These are phyloP conservation scores for Xylaria sp. DNA, from an alignment of 2,329 filamentous ascomycete genomes.

Conservation along the genomic window DNA sequence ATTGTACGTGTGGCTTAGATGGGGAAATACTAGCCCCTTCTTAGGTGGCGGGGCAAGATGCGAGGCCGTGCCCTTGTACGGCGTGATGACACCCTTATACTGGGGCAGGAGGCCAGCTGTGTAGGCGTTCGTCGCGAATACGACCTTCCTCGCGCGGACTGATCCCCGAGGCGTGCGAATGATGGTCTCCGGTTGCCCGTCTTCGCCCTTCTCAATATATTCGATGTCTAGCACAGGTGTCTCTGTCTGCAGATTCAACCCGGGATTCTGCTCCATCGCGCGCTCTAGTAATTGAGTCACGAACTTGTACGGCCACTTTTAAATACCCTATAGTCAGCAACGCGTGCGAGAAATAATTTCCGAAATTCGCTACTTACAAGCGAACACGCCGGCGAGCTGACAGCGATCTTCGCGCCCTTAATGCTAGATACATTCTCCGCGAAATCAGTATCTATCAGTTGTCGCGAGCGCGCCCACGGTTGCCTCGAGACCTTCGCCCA, in stretches of 20 bases:
- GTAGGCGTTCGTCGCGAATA: conserved; percentile 33
- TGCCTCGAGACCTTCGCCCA: conserved; percentile 4
- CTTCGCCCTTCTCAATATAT: not conserved
- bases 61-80: conserved; percentile 24
- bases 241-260: conserved; percentile 29
- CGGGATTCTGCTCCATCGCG: conserved; percentile 21
- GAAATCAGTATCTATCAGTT: conserved; percentile 8
- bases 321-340: too few relatives aligned
- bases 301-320: conserved; percentile 32
- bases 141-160: conserved; percentile 28
- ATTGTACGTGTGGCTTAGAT: conserved; percentile 31
- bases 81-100: conserved; percentile 26
- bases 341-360: too few relatives aligned
- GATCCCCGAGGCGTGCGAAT: conserved; percentile 22
- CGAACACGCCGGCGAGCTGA: conserved; percentile 22
- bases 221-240: conserved; percentile 27
- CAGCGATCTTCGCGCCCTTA: conserved; percentile 10
- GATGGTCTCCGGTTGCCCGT: conserved; percentile 1
- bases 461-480: conserved; percentile 15
- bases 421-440: conserved; percentile 20
- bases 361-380: too few relatives aligned
- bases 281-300: conserved; percentile 40
- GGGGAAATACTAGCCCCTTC: conserved; percentile 22
- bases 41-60: conserved; percentile 23
- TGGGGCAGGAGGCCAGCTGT: conserved; percentile 30